Percentiles rank a stretch among this genome's conserved stretches.
Conservation (phyloP, 2,329 filamentous ascomycete species). For the Scorias spongiosa region DNA sequence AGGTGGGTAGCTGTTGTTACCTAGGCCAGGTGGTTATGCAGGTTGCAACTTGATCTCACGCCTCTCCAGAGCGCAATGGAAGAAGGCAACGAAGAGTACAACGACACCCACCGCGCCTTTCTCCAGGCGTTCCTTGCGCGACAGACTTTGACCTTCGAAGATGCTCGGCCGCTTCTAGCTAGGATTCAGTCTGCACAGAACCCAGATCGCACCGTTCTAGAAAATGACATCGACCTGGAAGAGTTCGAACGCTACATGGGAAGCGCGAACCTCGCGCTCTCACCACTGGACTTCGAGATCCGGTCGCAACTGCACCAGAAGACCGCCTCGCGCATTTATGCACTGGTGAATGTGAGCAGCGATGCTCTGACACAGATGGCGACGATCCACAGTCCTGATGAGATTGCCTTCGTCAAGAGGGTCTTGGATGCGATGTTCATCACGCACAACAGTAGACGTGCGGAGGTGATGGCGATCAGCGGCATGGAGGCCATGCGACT, state of each 20-base stretch:
- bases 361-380: conserved; percentile 78
- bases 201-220: conserved; percentile 31
- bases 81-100: conserved; percentile 24
- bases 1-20: too few species aligned
- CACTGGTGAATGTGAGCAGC: conserved; percentile 74
- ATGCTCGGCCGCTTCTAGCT: conserved; percentile 61
- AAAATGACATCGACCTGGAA: conserved; percentile 51
- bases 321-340: conserved; percentile 50
- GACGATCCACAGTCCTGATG: conserved; percentile 64
- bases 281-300: conserved; percentile 77
- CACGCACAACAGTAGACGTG: conserved; percentile 61
- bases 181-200: conserved; percentile 51
- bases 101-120: conserved; percentile 69
- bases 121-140: conserved; percentile 75
- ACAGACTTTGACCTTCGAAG: conserved; percentile 58
- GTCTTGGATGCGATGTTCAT: conserved; percentile 87
- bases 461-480: conserved; percentile 71
- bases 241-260: conserved; percentile 55
- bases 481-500: conserved; percentile 66
- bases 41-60: too few species aligned
- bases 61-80: neutral
- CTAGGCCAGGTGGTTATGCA: too few species aligned
- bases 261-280: conserved; percentile 55
- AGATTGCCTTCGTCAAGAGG: conserved; percentile 79
- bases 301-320: conserved; percentile 56